Conservation (phyloP, 2,329 filamentous ascomycete species). For the Fusarium anthophilum region DNA sequence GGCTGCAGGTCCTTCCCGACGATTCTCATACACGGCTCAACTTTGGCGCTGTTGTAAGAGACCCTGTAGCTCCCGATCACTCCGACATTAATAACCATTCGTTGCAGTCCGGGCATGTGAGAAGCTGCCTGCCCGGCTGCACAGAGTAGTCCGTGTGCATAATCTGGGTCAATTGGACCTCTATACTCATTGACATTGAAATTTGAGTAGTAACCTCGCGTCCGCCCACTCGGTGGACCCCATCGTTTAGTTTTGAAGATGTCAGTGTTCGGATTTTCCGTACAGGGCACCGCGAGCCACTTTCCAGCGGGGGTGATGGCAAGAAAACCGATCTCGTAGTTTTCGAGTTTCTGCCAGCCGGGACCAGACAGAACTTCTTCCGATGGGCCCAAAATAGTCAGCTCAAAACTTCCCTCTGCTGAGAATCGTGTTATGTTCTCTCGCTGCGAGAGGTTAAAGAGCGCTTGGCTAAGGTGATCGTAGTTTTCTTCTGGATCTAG, state of each 20-base stretch:
- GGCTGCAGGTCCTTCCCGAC: background rate
- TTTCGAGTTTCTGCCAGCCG: background rate
- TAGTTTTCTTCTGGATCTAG: background rate
- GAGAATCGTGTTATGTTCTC: background rate
- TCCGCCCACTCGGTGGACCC: background rate
- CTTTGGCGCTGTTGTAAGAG: background rate
- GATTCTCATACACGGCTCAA: conserved; percentile 2
- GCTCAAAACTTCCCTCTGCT: conserved; percentile 1
- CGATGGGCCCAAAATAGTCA: background rate
- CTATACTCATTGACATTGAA: conserved; percentile 7
- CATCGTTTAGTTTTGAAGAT: background rate
- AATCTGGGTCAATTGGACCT: conserved; percentile 6
- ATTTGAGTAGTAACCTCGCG: background rate
- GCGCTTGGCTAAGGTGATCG: background rate
- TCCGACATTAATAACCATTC: background rate
- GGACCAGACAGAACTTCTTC: background rate
- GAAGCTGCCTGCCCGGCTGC: background rate
- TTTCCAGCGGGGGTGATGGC: background rate
- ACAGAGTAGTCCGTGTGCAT: background rate
- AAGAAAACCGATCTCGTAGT: conserved; percentile 2
- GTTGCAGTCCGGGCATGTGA: background rate
- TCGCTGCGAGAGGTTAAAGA: conserved; percentile 11
- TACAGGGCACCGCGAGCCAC: background rate
- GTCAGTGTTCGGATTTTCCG: background rate
- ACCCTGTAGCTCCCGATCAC: background rate